These are phyloP conservation scores for Colletotrichum sp. DNA, from an alignment of 2,329 filamentous ascomycete genomes.

Conservation along the genomic window DNA sequence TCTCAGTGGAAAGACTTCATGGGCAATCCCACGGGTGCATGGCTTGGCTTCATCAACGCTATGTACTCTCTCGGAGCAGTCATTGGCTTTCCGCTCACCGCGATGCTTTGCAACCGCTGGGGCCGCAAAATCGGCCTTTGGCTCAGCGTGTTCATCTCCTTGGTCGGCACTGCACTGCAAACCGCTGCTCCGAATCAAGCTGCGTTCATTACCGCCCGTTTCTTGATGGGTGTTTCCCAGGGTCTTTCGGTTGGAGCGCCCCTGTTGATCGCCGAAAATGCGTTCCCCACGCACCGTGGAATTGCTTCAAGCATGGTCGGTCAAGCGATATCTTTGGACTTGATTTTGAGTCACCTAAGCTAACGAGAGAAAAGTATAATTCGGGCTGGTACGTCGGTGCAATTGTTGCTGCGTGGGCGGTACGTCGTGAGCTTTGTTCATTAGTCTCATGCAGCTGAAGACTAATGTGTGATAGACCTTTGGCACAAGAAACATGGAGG, in stretches of 20 bases:
- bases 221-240: constrained; percentile 36
- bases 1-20: constrained; percentile 14
- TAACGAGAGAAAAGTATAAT: background rate
- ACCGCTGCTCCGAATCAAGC: constrained; percentile 22
- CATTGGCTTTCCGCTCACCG: constrained; percentile 30
- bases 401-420: constrained; percentile 30
- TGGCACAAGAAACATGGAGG: constrained; percentile 42
- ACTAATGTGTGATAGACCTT: constrained; percentile 32
- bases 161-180: constrained; percentile 27
- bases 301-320: background rate
- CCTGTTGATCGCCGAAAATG: constrained; percentile 37
- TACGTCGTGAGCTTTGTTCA: background rate
- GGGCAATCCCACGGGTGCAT: background rate
- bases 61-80: constrained; percentile 44
- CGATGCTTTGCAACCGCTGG: constrained; percentile 32
- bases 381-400: constrained; percentile 25
- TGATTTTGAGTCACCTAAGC: background rate
- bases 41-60: constrained; percentile 12
- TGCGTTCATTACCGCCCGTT: constrained; percentile 36
- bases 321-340: background rate
- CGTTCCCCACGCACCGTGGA: constrained; percentile 29
- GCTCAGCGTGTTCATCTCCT: background rate
- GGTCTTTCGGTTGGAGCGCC: constrained; percentile 31
- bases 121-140: constrained; percentile 12
- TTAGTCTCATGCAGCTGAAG: fast-evolving